Evolutionary conservation across 2,329 filamentous ascomycete genomes (phyloP).

Genomic region (Aureobasidium sp.): DNA sequence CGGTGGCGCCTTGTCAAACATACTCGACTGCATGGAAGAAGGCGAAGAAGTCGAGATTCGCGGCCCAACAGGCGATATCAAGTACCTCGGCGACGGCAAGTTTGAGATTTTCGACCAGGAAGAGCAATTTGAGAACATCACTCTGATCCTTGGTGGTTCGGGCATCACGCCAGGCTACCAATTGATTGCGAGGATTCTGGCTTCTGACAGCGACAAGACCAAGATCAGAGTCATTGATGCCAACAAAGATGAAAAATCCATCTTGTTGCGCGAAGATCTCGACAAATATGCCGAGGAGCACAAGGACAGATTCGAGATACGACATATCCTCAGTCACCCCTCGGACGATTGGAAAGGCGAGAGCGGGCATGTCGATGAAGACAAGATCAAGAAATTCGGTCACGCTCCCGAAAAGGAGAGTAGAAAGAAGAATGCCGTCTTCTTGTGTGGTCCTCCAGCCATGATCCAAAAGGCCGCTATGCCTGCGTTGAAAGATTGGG

Average conservation of each 20-base stretch:
- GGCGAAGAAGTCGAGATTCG: constrained; percentile 47
- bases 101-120: constrained; percentile 41
- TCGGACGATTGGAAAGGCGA: constrained; percentile 40
- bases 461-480: constrained; percentile 49
- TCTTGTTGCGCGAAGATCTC: constrained; percentile 40
- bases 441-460: constrained; percentile 45
- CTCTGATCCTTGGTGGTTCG: constrained; percentile 45
- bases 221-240: constrained; percentile 42
- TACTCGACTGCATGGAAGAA: constrained; percentile 44
- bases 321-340: constrained; percentile 43
- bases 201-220: constrained; percentile 30
- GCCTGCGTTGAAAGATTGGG: constrained; percentile 37
- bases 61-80: constrained; percentile 46
- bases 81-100: constrained; percentile 41
- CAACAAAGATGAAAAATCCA: constrained; percentile 43
- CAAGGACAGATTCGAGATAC: constrained; percentile 37
- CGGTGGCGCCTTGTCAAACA: constrained; percentile 48
- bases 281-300: constrained; percentile 35
- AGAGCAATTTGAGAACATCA: constrained; percentile 39
- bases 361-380: constrained; percentile 39
- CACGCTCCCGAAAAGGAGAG: constrained; percentile 36
- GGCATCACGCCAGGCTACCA: constrained; percentile 49
- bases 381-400: constrained; percentile 35
- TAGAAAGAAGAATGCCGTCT: constrained; percentile 31
- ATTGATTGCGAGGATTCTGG: constrained; percentile 40